Conservation (phyloP, 495 filamentous ascomycete species). For the Pyrenula massariospora region DNA sequence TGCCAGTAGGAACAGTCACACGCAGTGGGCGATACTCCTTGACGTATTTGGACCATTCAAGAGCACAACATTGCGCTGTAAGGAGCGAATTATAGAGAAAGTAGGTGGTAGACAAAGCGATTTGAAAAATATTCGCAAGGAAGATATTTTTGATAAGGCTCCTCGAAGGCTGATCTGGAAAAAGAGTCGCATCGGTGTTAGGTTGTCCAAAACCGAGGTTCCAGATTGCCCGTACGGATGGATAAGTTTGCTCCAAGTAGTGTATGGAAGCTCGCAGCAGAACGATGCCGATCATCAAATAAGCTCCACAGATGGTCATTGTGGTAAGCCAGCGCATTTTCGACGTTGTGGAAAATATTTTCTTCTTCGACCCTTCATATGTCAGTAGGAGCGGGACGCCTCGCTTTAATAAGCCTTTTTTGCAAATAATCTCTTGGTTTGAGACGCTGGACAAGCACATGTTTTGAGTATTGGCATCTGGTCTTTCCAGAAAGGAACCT, state of each 20-base stretch:
- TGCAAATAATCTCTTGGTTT: background rate
- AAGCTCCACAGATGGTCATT: background rate
- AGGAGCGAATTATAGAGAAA: slow-evolving; percentile 25
- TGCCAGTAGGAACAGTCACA: slow-evolving; percentile 6
- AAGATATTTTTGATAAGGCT: too few species aligned
- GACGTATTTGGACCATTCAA: slow-evolving; percentile 13
- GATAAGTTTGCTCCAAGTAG: background rate
- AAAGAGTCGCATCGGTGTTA: background rate
- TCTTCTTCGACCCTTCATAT: background rate
- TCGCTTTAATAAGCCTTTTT: background rate
- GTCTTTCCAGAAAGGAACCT: slow-evolving; percentile 11
- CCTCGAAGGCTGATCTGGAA: background rate
- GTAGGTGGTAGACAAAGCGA: slow-evolving; percentile 28
- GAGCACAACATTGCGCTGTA: slow-evolving; percentile 18
- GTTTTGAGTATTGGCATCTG: slow-evolving; percentile 11
- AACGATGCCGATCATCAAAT: background rate
- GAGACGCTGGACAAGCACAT: slow-evolving; percentile 5
- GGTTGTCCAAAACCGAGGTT: background rate
- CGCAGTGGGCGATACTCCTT: background rate
- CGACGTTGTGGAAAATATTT: background rate
- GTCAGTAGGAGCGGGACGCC: background rate
- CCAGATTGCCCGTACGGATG: background rate
- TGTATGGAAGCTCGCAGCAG: background rate
- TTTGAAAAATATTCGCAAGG: slow-evolving; percentile 29
- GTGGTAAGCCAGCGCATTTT: background rate